Conservation (phyloP, 1,284 basidiomycete species). For the Fomitopsis pinicola region DNA sequence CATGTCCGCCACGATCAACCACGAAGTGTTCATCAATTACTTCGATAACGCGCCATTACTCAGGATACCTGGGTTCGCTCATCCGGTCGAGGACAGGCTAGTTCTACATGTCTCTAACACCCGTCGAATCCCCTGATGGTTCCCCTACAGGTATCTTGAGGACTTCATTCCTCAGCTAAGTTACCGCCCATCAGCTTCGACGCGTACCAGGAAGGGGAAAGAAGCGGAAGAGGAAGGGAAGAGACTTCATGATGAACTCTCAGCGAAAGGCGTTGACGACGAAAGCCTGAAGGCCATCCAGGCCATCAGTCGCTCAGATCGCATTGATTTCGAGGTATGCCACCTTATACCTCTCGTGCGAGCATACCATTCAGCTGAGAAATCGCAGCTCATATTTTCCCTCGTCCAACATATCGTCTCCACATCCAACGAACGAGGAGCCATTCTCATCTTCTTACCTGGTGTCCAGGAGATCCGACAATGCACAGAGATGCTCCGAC, state of each 20-base stretch:
- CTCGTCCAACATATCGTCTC: conserved; percentile 66
- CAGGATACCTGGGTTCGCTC: conserved; percentile 79
- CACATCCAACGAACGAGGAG: conserved; percentile 47
- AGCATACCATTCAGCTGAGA: neutral
- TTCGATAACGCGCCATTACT: conserved; percentile 80
- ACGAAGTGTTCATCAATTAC: conserved; percentile 78
- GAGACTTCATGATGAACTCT: conserved; percentile 44
- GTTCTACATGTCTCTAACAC: conserved; percentile 17
- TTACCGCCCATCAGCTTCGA: conserved; percentile 38
- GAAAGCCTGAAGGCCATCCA: conserved; percentile 54
- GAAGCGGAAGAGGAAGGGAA: conserved; percentile 42
- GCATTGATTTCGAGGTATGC: conserved; percentile 71
- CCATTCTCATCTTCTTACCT: conserved; percentile 84
- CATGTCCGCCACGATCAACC: conserved; percentile 90
- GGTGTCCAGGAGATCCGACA: conserved; percentile 87
- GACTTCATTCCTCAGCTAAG: conserved; percentile 60
- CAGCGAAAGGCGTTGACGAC: conserved; percentile 50
- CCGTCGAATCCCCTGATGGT: neutral
- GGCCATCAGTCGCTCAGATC: conserved; percentile 56
- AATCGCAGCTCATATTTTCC: conserved; percentile 59
- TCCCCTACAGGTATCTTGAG: conserved; percentile 66
- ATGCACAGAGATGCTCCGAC: conserved; percentile 68
- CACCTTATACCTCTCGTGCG: neutral
- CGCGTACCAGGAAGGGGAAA: conserved; percentile 23
- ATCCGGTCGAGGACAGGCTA: conserved; percentile 76